Conservation (phyloP, 208 protist species). For the Crithidia bombi region DNA sequence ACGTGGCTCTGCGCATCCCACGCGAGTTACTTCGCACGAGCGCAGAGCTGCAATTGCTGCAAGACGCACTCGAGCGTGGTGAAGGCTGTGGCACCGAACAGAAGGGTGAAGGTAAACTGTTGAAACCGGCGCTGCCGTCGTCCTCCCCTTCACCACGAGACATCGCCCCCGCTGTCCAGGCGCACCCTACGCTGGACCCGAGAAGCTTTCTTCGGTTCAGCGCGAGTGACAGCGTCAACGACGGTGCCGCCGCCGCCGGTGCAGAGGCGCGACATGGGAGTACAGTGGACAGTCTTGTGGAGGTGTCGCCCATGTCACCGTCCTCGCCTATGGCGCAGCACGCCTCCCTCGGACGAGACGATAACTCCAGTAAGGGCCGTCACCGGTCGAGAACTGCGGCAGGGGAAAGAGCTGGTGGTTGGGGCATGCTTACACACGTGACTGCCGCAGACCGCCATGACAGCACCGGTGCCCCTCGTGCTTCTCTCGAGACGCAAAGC, state of each 20-base stretch:
- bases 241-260: background rate
- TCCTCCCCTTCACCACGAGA: background rate
- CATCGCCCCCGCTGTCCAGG: background rate
- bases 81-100: background rate
- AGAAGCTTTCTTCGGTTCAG: conserved; percentile 5
- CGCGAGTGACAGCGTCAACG: conserved; percentile 9
- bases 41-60: conserved; percentile 20
- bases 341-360: background rate
- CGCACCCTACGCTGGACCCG: conserved; percentile 5
- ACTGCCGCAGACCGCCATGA: background rate
- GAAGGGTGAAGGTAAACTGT: background rate
- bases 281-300: conserved; percentile 20
- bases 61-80: background rate
- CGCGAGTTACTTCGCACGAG: conserved; percentile 8
- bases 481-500: background rate
- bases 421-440: background rate
- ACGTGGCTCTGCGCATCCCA: conserved; percentile 18
- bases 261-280: background rate
- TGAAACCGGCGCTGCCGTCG: background rate
- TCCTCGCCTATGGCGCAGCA: background rate
- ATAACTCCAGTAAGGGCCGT: background rate
- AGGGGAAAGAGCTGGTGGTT: background rate
- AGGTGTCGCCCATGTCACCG: conserved; percentile 29
- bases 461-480: background rate
- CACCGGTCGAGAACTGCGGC: background rate